These are phyloP conservation scores for Nectriaceae sp. DNA, from an alignment of 2,329 filamentous ascomycete species.

Conservation along the genomic window DNA sequence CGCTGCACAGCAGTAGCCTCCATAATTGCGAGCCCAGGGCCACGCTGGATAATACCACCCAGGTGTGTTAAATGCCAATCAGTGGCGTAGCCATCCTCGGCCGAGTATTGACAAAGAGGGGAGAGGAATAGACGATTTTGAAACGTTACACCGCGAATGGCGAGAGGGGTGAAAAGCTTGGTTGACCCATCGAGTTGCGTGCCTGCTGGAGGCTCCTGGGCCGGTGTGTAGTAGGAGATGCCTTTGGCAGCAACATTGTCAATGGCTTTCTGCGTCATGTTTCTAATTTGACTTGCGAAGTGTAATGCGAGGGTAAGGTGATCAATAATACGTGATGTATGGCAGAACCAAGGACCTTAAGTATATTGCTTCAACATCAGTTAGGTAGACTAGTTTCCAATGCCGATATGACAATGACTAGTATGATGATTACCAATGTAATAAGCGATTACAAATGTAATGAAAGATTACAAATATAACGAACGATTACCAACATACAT, in stretches of 20 bases:
- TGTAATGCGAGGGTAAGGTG: too few relatives aligned
- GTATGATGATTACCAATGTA: too few relatives aligned
- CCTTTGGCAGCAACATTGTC: conserved; percentile 29
- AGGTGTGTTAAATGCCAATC: conserved; percentile 72
- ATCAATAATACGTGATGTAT: too few relatives aligned
- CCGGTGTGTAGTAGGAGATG: conserved; percentile 49
- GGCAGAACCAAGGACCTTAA: too few relatives aligned
- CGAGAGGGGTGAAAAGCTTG: conserved; percentile 49
- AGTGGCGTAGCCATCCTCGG: conserved; percentile 57
- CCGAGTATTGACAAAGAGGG: conserved; percentile 49
- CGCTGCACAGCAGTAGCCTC: conserved; percentile 69
- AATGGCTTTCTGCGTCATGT: conserved; percentile 10
- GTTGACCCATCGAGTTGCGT: conserved; percentile 44
- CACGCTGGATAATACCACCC: conserved; percentile 71
- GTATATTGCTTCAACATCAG: too few relatives aligned
- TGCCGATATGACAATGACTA: too few relatives aligned
- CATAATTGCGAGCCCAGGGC: conserved; percentile 63
- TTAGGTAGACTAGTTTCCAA: too few relatives aligned
- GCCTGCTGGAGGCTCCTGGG: conserved; percentile 44
- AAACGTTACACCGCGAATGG: conserved; percentile 45
- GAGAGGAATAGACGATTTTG: conserved; percentile 47
- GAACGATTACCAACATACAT: too few relatives aligned
- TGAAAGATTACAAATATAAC: too few relatives aligned
- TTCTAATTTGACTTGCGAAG: too few relatives aligned
- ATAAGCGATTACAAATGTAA: too few relatives aligned